phyloP scores from a whole-genome alignment of 2,329 filamentous ascomycete genomes.

The Colletotrichum sansevieriae region DNA sequence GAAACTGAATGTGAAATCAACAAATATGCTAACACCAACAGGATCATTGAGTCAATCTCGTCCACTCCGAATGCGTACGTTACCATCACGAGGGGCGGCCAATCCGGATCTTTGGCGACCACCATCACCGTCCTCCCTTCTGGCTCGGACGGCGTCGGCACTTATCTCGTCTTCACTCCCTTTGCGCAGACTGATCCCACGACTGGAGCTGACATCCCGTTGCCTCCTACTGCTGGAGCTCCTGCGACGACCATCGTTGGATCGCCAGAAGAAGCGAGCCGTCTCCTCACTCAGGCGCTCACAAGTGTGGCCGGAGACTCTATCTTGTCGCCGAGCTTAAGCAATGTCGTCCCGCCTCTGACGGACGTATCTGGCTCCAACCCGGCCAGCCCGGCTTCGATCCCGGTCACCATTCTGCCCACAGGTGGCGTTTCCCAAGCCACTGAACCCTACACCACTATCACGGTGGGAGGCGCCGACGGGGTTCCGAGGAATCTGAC shows the following conservation, averaged over 20 bases:
- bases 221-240: slow-evolving; percentile 13
- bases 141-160: slow-evolving; percentile 24
- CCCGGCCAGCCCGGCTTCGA: slow-evolving; percentile 26
- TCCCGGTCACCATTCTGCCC: slow-evolving; percentile 16
- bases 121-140: slow-evolving; percentile 35
- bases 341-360: background rate
- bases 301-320: slow-evolving; percentile 15
- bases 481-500: slow-evolving; percentile 34
- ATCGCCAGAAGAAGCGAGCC: slow-evolving; percentile 21
- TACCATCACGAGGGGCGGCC: slow-evolving; percentile 32
- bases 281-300: slow-evolving; percentile 14
- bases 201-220: slow-evolving; percentile 10
- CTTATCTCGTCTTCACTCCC: slow-evolving; percentile 35
- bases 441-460: slow-evolving; percentile 3
- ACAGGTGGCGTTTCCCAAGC: background rate
- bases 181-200: slow-evolving; percentile 1
- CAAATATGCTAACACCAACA: background rate
- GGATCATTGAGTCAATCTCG: slow-evolving; percentile 19
- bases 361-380: background rate
- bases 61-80: slow-evolving; percentile 36
- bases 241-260: slow-evolving; percentile 20
- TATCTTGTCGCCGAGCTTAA: background rate
- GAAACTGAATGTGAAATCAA: no score
- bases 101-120: slow-evolving; percentile 29
- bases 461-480: slow-evolving; percentile 29